Evolutionary conservation across 2,329 filamentous ascomycete species (phyloP), one percentile per base, ranked within the genome.

Genomic region (Arthroderma uncinatum): DNA sequence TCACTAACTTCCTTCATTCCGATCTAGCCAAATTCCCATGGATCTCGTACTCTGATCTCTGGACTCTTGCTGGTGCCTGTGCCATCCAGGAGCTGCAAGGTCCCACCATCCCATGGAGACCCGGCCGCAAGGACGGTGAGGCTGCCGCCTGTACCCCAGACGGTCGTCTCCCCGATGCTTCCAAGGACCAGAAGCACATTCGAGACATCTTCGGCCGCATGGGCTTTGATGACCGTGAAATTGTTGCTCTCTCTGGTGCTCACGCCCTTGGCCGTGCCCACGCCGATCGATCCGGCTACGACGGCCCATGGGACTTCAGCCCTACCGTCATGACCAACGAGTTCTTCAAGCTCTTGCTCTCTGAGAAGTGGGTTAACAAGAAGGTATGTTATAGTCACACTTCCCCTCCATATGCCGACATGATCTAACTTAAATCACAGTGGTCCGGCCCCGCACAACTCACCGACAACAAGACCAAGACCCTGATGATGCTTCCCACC

Each of bases 151-250:
- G 91, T 82, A 95, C 93, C 28, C 93, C 93, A 54, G 91, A 96
- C 68, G 93, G 93, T 63, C 90, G 92, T 73, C 80, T 90, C 19
- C 87, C 91, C 62, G 90, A 98, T 71, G 92, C 81, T 54, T 73
- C 82, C 65, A 82, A 96, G 80, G 86, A 82, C 60, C 78, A 84
- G 61, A 82, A 84, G 69, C 92, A 97, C 76, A 81, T 97, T 66
- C 86, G 93, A 67, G 82, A 82, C 76, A 92, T 97, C 78, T 98
- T 97, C 76, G 82, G 84, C 73, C 89, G 92, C 71, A 97, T 97
- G 92, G 92, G 92, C 64, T 97, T 96, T 81, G 86, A 93, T 73
- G 92, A 98, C 76, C 87, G 87, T 68, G 91, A 96, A 75, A 97
- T 97, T 70, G 92, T 96, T 48, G 93, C 92, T 30, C 82, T 97